A percentile compares a stretch with the other conserved stretches of the same genome.
Conservation (phyloP, 768 basidiomycete species). For the Mrakia blollopis region DNA sequence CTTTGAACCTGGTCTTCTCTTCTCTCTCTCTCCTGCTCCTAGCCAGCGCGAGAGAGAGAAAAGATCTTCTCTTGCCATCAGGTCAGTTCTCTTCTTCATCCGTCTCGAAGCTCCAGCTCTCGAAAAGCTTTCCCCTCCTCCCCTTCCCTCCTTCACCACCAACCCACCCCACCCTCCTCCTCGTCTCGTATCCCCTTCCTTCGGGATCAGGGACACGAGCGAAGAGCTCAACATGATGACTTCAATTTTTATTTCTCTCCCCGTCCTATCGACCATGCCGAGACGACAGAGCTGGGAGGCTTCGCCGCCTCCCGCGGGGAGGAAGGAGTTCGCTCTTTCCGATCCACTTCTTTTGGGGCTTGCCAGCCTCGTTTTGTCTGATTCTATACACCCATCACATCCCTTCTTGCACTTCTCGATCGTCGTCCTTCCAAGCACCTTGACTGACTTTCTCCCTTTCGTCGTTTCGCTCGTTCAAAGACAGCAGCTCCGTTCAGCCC, state of each 20-base stretch:
- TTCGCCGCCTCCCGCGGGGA: slow-evolving; percentile 30
- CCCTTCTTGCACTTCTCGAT: background rate
- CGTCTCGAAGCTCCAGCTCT: background rate
- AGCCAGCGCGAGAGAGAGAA: too few relatives aligned
- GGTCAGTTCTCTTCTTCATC: background rate
- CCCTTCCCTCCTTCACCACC: background rate
- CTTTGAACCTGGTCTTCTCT: background rate
- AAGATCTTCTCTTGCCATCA: background rate
- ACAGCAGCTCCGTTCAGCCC: background rate
- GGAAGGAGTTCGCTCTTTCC: background rate
- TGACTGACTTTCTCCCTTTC: slow-evolving; percentile 2
- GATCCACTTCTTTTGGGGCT: slow-evolving; percentile 31
- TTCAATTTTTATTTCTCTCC: slow-evolving; percentile 35
- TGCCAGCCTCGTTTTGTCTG: slow-evolving; percentile 35
- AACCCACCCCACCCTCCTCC: background rate
- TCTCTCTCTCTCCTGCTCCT: background rate
- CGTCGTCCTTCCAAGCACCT: too few relatives aligned
- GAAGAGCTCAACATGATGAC: slow-evolving; percentile 30
- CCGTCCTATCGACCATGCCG: slow-evolving; percentile 35
- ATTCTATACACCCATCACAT: slow-evolving; percentile 12
- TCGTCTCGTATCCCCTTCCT: background rate
- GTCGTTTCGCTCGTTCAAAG: background rate
- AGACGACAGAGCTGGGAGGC: slow-evolving; percentile 35
- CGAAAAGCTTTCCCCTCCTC: background rate
- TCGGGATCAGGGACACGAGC: background rate